Conservation (phyloP, 2,329 filamentous ascomycete genomes). For the Arachnomyces sp. region DNA sequence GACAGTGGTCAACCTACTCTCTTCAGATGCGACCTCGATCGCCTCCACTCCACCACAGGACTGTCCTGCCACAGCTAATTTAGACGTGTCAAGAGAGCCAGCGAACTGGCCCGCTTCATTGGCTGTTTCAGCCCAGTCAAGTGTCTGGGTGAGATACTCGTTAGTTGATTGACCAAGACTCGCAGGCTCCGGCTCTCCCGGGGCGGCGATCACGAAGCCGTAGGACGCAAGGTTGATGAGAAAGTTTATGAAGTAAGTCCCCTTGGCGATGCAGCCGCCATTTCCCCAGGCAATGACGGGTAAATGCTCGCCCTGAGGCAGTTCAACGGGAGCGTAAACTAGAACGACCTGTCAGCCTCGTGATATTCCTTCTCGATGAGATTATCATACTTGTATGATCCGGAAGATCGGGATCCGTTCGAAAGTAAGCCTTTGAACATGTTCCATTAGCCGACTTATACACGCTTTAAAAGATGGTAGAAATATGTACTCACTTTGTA, state of each 20-base stretch:
- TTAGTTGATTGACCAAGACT: neutral
- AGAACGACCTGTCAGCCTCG: no score
- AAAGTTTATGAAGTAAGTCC: slow-evolving; percentile 15
- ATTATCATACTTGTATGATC: slow-evolving; percentile 12
- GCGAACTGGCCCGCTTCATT: slow-evolving; percentile 10
- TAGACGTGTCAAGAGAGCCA: slow-evolving; percentile 11
- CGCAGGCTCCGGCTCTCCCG: neutral
- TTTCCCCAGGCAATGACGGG: slow-evolving; percentile 18
- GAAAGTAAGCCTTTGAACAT: neutral
- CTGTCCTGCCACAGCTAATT: no score
- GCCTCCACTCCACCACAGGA: slow-evolving; percentile 19
- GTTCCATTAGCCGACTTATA: neutral
- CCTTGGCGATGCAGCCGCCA: slow-evolving; percentile 16
- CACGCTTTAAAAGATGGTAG: no score
- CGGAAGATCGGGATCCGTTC: slow-evolving; percentile 10
- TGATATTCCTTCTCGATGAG: neutral
- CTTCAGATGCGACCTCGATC: slow-evolving; percentile 18
- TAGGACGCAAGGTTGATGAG: slow-evolving; percentile 18
- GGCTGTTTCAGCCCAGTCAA: no score
- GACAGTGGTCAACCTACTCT: slow-evolving; percentile 21
- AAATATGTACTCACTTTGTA: neutral
- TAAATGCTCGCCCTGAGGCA: no score
- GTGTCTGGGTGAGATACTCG: slow-evolving; percentile 19
- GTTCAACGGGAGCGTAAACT: slow-evolving; percentile 13
- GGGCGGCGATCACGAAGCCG: slow-evolving; percentile 13